Percentiles rank a stretch among this genome's conserved stretches.
phyloP scores from a whole-genome alignment of 495 filamentous ascomycete genomes.

The Hypomontagnella submonticulosa region DNA sequence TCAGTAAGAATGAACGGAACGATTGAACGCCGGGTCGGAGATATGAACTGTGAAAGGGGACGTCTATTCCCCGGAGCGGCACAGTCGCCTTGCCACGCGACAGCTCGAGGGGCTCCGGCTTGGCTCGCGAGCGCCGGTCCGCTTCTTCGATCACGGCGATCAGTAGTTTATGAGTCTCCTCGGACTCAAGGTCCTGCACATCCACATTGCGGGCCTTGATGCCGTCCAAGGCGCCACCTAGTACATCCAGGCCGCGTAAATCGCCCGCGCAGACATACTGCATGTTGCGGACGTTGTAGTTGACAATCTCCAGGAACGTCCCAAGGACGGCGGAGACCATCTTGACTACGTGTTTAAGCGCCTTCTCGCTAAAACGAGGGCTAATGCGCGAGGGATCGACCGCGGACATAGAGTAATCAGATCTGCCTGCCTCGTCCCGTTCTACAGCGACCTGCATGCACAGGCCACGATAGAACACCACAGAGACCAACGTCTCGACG shows the following conservation, averaged over 20 bases:
- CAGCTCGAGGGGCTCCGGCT: constrained; percentile 79
- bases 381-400: constrained; percentile 88
- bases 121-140: constrained; percentile 77
- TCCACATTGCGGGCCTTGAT: constrained; percentile 83
- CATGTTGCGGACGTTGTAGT: constrained; percentile 90
- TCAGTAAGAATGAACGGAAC: constrained; percentile 87
- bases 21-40: constrained; percentile 91
- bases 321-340: constrained; percentile 80
- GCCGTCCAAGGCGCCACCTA: constrained; percentile 83
- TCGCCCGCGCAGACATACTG: constrained; percentile 93
- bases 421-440: constrained; percentile 81
- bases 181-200: constrained; percentile 69
- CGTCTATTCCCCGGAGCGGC: constrained; percentile 88
- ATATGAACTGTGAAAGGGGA: constrained; percentile 93
- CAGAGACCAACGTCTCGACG: constrained; percentile 87
- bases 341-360: constrained; percentile 86
- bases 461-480: constrained; percentile 91
- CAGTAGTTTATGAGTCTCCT: constrained; percentile 71
- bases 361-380: constrained; percentile 88
- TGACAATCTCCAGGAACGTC: constrained; percentile 90
- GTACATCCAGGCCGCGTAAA: constrained; percentile 81
- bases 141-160: constrained; percentile 72
- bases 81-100: constrained; percentile 90
- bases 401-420: constrained; percentile 90
- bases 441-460: constrained; percentile 96